Conservation (phyloP, 164 flowering plant species). For the Umbellularia californica region DNA sequence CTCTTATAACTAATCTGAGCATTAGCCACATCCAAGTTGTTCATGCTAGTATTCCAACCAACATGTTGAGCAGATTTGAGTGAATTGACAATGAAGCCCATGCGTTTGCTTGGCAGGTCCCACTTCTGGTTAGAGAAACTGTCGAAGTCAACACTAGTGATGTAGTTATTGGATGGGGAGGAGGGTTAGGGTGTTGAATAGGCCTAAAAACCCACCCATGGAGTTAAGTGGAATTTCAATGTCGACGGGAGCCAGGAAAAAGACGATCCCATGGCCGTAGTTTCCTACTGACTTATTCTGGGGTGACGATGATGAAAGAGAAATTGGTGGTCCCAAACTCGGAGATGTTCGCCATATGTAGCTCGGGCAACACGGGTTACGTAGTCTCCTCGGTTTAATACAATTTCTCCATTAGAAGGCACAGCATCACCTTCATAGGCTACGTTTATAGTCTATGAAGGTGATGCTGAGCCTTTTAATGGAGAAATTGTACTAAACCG, state of each 20-base stretch:
- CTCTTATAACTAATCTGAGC: constrained; percentile 22
- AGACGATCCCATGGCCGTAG: constrained; percentile 26
- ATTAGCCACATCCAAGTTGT: not conserved
- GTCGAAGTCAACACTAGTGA: constrained; percentile 33
- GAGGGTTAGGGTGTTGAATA: constrained; percentile 21
- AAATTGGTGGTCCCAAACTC: constrained; percentile 28
- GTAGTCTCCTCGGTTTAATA: not conserved
- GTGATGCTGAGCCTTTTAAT: not conserved
- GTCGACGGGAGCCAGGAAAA: constrained; percentile 32
- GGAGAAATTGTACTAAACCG: constrained; percentile 7
- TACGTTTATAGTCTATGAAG: not conserved
- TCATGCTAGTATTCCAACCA: constrained; percentile 12
- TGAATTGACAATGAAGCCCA: constrained; percentile 29
- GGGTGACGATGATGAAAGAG: constrained; percentile 33
- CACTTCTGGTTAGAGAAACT: constrained; percentile 13
- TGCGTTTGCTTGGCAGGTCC: constrained; percentile 23
- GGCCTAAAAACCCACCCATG: constrained; percentile 34
- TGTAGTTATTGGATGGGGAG: constrained; percentile 3
- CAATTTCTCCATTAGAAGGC: not conserved
- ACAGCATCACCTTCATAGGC: constrained; percentile 5
- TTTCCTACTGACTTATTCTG: not conserved
- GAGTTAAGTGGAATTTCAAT: constrained; percentile 30
- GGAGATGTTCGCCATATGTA: not conserved
- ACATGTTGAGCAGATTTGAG: not conserved
- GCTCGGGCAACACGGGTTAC: constrained; percentile 15